These are phyloP conservation scores for Selenicereus undatus DNA, from an alignment of 148 eudicot genomes.

Conservation along the genomic window DNA sequence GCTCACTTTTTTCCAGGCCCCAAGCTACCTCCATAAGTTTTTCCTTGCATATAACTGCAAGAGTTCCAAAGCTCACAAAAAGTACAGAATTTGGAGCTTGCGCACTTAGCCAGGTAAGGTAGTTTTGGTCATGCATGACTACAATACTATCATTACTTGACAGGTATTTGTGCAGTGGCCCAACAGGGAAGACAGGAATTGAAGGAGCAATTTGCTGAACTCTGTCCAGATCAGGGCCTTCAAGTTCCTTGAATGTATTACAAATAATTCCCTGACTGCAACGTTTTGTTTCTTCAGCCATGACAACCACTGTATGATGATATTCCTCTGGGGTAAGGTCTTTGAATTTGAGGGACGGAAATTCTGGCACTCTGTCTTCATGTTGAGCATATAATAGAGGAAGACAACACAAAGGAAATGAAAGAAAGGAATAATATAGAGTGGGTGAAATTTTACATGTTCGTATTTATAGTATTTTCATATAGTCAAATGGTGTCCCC, in stretches of 20 bases:
- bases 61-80: conserved; percentile 51
- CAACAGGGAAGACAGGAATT: conserved; percentile 32
- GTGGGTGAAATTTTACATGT: background rate
- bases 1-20: conserved; percentile 44
- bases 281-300: conserved; percentile 30
- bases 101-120: conserved; percentile 37
- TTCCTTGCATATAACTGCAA: conserved; percentile 32
- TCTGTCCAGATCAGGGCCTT: conserved; percentile 25
- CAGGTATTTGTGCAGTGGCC: conserved; percentile 41
- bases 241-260: conserved; percentile 45
- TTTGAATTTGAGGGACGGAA: conserved; percentile 42
- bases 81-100: conserved; percentile 43
- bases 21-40: conserved; percentile 41
- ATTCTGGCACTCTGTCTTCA: conserved; percentile 31
- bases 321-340: conserved; percentile 38
- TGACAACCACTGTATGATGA: conserved; percentile 11
- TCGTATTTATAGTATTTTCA: background rate
- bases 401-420: background rate
- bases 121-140: conserved; percentile 27
- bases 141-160: conserved; percentile 21
- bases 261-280: conserved; percentile 33
- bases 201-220: conserved; percentile 15
- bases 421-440: background rate
- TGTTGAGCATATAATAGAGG: conserved; percentile 14
- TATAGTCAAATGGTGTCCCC: too few species aligned